Evolutionary conservation across 2,329 filamentous ascomycete genomes (phyloP).

Genomic region (Paraphaeosphaeria sporulosa): DNA sequence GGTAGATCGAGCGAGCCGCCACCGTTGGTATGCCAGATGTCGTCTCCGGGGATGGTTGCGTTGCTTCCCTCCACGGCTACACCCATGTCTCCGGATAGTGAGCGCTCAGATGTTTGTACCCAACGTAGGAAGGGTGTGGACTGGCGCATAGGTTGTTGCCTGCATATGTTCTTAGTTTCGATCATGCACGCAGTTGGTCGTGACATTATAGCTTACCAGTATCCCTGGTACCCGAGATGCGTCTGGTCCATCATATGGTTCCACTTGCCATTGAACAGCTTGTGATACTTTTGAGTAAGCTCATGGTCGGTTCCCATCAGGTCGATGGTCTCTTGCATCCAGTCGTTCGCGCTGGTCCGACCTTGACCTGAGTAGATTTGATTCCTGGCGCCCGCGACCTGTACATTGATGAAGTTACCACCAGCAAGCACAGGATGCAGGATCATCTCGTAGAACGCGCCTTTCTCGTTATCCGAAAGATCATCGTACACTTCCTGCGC

Average conservation of each 20-base stretch:
- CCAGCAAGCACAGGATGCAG: conserved; percentile 68
- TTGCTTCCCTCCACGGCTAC: conserved; percentile 71
- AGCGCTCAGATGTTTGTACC: conserved; percentile 65
- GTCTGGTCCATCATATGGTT: conserved; percentile 52
- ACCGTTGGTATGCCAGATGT: conserved; percentile 64
- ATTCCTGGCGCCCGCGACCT: conserved; percentile 47
- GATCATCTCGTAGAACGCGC: conserved; percentile 70
- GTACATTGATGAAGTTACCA: conserved; percentile 62
- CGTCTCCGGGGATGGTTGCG: conserved; percentile 72
- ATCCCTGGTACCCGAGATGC: conserved; percentile 50
- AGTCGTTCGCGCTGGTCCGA: conserved; percentile 49
- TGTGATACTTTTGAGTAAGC: conserved; percentile 45
- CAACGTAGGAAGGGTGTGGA: conserved; percentile 68
- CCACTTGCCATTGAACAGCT: conserved; percentile 49
- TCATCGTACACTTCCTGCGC: conserved; percentile 65
- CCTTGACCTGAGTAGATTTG: conserved; percentile 47
- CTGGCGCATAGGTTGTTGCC: conserved; percentile 79
- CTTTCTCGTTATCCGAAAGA: conserved; percentile 58
- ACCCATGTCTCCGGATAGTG: conserved; percentile 69
- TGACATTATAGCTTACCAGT: conserved; percentile 51
- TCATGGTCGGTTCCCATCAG: conserved; percentile 48
- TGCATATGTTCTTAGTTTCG: conserved; percentile 37
- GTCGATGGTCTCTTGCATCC: conserved; percentile 46
- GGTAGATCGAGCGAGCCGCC: conserved; percentile 40
- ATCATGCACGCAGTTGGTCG: conserved; percentile 44